These are phyloP conservation scores for Spencermartinsiella europaea DNA, from an alignment of 805 yeast genomes.

Conservation along the genomic window DNA sequence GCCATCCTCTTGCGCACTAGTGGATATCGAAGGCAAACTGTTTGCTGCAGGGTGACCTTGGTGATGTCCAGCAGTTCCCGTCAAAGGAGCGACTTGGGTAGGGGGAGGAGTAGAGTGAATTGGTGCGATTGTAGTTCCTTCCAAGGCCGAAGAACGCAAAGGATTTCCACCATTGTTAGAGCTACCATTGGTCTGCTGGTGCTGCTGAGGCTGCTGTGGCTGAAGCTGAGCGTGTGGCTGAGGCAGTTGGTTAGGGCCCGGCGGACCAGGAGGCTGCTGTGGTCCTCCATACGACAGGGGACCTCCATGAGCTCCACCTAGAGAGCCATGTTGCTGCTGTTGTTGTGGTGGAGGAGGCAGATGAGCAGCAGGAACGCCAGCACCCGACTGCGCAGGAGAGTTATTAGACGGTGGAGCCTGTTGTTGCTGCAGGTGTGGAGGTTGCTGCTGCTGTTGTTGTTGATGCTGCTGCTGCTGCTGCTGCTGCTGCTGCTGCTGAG, in stretches of 20 bases:
- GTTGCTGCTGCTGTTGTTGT: constrained; percentile 6
- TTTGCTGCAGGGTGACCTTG: not conserved
- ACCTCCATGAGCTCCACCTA: no score
- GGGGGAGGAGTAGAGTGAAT: not conserved
- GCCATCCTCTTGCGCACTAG: not conserved
- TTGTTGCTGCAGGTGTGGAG: constrained; percentile 9
- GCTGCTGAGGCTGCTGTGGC: constrained; percentile 5
- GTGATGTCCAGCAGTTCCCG: no score
- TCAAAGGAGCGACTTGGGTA: not conserved
- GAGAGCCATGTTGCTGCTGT: constrained; percentile 8
- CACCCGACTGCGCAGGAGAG: no score
- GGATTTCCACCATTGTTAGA: not conserved
- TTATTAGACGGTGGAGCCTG: constrained; percentile 11
- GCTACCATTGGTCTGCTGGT: not conserved
- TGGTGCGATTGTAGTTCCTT: not conserved
- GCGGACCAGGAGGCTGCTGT: constrained; percentile 12
- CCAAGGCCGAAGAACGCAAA: no score
- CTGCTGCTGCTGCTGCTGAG: constrained; percentile 5
- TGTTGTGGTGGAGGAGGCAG: constrained; percentile 8
- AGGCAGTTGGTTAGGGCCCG: constrained; percentile 3
- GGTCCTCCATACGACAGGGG: no score
- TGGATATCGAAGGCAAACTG: not conserved
- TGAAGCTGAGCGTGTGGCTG: constrained; percentile 8
- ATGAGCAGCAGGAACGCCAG: no score
- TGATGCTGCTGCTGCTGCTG: constrained; percentile 7